A percentile compares a stretch with the other conserved stretches of the same genome.
These are phyloP conservation scores for Gossypium bickii DNA, from an alignment of 345 rosid species.

Conservation along the genomic window DNA sequence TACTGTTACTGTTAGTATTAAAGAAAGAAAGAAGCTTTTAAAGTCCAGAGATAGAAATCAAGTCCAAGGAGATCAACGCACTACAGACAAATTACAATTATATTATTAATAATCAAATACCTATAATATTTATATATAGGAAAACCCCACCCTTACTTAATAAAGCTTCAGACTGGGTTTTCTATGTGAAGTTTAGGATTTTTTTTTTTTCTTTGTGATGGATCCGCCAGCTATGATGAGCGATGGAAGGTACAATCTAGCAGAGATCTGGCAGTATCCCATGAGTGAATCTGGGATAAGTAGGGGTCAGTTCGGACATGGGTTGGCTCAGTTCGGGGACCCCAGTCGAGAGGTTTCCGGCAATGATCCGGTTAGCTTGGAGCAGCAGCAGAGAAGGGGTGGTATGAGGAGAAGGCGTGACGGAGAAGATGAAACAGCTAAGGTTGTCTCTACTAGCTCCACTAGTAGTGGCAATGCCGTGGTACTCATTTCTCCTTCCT, in stretches of 20 bases:
- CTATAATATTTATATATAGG: neutral
- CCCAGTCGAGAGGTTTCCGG: conserved; percentile 28
- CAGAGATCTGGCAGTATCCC: conserved; percentile 85
- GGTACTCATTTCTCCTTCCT: conserved; percentile 25
- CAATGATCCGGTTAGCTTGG: conserved; percentile 40
- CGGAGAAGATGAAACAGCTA: conserved; percentile 42
- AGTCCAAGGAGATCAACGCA: conserved; percentile 40
- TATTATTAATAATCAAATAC: too few species aligned
- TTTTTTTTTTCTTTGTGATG: conserved; percentile 31
- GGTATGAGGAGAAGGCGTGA: conserved; percentile 52
- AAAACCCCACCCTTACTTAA: neutral
- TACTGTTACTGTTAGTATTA: too few species aligned
- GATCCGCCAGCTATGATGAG: conserved; percentile 69
- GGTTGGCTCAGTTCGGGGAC: conserved; percentile 31
- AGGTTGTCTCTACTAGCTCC: conserved; percentile 33
- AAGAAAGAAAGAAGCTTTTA: neutral
- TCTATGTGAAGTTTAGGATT: conserved; percentile 1
- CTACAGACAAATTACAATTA: neutral
- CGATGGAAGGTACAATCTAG: conserved; percentile 44
- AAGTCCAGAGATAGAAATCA: neutral
- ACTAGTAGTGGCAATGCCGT: conserved; percentile 38
- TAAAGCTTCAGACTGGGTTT: neutral
- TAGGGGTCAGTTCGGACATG: conserved; percentile 30
- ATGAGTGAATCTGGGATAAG: conserved; percentile 29
- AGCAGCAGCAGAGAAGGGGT: conserved; percentile 13